Evolutionary conservation across 768 basidiomycete genomes (phyloP).

Genomic region (Lactarius hengduanensis): DNA sequence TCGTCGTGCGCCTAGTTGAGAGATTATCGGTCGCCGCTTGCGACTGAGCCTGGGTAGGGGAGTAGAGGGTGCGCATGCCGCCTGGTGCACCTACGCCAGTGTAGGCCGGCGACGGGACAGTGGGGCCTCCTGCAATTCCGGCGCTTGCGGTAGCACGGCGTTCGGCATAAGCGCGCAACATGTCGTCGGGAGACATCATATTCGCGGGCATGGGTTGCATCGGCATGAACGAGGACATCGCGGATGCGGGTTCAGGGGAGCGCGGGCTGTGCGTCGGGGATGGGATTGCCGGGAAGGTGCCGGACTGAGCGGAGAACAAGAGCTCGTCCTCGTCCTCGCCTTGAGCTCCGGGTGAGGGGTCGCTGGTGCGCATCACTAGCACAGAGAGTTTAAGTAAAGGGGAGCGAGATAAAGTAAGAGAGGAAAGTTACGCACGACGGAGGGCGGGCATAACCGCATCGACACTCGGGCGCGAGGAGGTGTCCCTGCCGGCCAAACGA

Average conservation of each 20-base stretch:
- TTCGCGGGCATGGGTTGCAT: constrained; percentile 45
- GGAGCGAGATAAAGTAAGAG: constrained; percentile 14
- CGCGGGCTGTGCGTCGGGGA: constrained; percentile 37
- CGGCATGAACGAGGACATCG: constrained; percentile 38
- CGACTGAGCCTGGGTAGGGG: constrained; percentile 29
- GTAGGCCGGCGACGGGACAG: constrained; percentile 33
- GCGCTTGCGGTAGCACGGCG: constrained; percentile 40
- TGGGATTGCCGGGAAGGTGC: constrained; percentile 33
- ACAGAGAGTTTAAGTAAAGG: constrained; percentile 8
- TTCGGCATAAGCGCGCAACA: constrained; percentile 71
- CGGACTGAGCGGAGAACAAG: constrained; percentile 40
- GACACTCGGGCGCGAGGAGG: constrained; percentile 39
- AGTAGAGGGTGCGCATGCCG: constrained; percentile 38
- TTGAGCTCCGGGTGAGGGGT: constrained; percentile 10
- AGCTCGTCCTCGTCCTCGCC: constrained; percentile 42
- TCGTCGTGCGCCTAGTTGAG: constrained; percentile 31
- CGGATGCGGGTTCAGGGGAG: constrained; percentile 36
- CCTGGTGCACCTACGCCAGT: constrained; percentile 32
- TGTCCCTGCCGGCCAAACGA: constrained; percentile 43
- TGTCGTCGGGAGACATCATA: constrained; percentile 65
- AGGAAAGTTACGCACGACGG: constrained; percentile 46
- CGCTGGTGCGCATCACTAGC: constrained; percentile 72
- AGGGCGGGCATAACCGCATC: constrained; percentile 72
- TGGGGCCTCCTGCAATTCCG: constrained; percentile 26
- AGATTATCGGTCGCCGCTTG: constrained; percentile 4